A percentile compares a stretch with the other conserved stretches of the same genome.
Conservation (phyloP, 495 filamentous ascomycete species). For the Penicillium bovifimosum region DNA sequence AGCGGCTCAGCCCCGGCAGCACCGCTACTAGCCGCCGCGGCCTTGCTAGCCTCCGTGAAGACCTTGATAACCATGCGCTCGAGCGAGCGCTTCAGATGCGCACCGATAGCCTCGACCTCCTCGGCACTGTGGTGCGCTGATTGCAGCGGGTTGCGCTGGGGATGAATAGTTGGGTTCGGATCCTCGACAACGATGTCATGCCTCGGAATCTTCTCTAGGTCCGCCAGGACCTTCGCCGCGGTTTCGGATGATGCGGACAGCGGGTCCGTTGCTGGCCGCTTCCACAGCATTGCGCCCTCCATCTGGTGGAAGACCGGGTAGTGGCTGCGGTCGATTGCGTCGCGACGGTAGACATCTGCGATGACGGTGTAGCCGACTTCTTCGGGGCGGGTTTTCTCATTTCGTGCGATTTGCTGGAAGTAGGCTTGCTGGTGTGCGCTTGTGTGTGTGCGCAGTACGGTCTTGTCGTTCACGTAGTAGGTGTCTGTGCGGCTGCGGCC, state of each 20-base stretch:
- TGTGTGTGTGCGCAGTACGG: conserved; percentile 87
- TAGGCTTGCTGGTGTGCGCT: conserved; percentile 86
- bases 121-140: conserved; percentile 57
- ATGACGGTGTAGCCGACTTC: conserved; percentile 81
- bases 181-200: conserved; percentile 77
- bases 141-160: conserved; percentile 81
- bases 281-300: conserved; percentile 92
- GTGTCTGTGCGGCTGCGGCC: conserved; percentile 85
- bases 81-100: conserved; percentile 83
- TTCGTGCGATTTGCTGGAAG: conserved; percentile 54
- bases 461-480: conserved; percentile 86
- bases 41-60: conserved; percentile 71
- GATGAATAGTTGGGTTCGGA: conserved; percentile 71
- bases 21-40: conserved; percentile 49
- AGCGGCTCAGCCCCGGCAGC: conserved; percentile 57
- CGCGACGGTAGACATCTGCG: conserved; percentile 94
- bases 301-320: conserved; percentile 99
- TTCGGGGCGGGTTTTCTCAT: conserved; percentile 45
- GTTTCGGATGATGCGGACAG: conserved; percentile 37
- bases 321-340: conserved; percentile 90
- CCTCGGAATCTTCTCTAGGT: conserved; percentile 59
- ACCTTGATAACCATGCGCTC: conserved; percentile 86
- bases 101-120: conserved; percentile 76
- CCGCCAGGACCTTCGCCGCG: conserved; percentile 49
- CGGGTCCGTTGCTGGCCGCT: conserved; percentile 60